Evolutionary conservation across 495 filamentous ascomycete species (phyloP).

Genomic region (Staphylotrichum tortipilum): DNA sequence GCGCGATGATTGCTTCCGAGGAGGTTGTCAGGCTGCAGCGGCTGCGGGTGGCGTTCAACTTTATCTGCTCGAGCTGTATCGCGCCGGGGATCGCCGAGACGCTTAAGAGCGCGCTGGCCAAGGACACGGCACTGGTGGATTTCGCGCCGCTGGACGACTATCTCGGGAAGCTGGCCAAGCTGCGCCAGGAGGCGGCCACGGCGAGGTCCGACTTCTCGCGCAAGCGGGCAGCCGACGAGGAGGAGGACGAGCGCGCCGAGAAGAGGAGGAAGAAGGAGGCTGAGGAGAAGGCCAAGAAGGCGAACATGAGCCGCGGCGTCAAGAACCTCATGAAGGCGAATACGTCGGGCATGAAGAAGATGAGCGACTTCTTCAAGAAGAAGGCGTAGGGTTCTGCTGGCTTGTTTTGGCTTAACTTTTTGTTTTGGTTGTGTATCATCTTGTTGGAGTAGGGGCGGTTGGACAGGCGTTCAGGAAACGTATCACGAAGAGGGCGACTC

Average conservation of each 20-base stretch:
- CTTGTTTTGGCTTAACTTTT: constrained; percentile 1
- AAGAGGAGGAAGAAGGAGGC: constrained; percentile 63
- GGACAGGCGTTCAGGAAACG: constrained; percentile 4
- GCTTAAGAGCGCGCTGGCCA: constrained; percentile 42
- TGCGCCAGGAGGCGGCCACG: constrained; percentile 60
- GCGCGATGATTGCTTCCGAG: constrained; percentile 41
- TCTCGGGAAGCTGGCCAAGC: constrained; percentile 50
- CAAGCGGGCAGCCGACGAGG: constrained; percentile 63
- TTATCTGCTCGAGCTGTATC: constrained; percentile 67
- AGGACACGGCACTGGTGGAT: constrained; percentile 38
- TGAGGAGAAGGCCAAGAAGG: constrained; percentile 56
- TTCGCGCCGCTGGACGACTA: constrained; percentile 63
- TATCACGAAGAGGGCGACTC: neutral
- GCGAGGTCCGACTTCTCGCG: constrained; percentile 65
- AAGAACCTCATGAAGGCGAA: constrained; percentile 80
- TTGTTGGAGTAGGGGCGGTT: neutral
- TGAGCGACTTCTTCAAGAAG: constrained; percentile 90
- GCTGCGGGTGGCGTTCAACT: constrained; percentile 65
- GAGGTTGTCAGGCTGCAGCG: constrained; percentile 56
- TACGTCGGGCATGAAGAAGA: constrained; percentile 87
- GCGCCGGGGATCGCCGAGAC: constrained; percentile 39
- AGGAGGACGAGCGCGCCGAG: constrained; percentile 68
- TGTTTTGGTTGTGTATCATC: neutral
- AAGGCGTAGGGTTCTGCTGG: constrained; percentile 25
- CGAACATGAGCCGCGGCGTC: constrained; percentile 61